Evolutionary conservation across 352 stramenopile genomes (phyloP).

Genomic region (Thalassiosira ordinaria): DNA sequence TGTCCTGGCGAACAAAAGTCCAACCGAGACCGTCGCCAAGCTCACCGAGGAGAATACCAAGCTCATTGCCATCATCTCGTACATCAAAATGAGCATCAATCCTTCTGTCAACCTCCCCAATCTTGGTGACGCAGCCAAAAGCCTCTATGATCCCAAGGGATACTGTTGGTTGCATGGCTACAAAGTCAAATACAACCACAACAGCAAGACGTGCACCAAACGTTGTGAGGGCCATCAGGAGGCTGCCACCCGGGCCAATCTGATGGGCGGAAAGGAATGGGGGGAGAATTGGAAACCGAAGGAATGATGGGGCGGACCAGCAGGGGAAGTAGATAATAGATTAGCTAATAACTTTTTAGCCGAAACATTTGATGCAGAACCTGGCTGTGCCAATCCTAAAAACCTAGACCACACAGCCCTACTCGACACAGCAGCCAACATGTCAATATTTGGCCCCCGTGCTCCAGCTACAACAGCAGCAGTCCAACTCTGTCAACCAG

Average conservation of each 20-base stretch:
- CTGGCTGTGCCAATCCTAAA: conserved; percentile 7
- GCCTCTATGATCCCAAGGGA: neutral
- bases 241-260: neutral
- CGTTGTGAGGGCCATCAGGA: neutral
- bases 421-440: neutral
- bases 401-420: neutral
- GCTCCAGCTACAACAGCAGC: neutral
- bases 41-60: neutral
- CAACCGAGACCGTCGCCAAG: neutral
- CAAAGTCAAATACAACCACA: neutral
- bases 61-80: neutral
- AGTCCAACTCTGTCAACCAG: neutral
- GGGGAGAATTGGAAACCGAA: neutral
- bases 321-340: neutral
- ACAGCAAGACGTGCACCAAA: neutral
- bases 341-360: neutral
- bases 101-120: neutral
- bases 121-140: neutral
- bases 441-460: neutral
- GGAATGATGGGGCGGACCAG: neutral
- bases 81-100: neutral
- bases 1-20: neutral
- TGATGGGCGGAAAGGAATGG: neutral
- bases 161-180: neutral
- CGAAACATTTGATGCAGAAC: neutral